Conservation (phyloP, 2,329 filamentous ascomycete genomes). For the Sporothrix inflata region DNA sequence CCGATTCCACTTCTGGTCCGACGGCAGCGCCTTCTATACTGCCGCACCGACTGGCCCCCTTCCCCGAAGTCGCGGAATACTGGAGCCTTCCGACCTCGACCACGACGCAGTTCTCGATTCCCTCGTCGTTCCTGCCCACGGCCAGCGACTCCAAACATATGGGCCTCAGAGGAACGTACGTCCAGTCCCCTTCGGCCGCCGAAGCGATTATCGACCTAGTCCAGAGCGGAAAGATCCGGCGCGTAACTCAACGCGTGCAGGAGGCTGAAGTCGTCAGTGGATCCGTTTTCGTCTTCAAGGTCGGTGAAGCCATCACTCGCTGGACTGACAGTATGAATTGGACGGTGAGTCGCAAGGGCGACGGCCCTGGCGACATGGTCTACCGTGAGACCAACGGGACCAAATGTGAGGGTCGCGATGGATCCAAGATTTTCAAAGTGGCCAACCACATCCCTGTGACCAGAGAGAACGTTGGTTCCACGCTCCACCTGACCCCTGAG, state of each 20-base stretch:
- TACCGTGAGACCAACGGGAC: background rate
- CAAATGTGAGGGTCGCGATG: background rate
- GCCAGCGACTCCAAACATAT: background rate
- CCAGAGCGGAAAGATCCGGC: background rate
- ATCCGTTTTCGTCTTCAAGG: background rate
- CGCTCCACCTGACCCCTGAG: background rate
- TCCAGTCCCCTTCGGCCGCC: background rate
- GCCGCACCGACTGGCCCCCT: too few relatives aligned
- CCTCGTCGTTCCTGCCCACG: background rate
- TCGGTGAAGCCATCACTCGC: background rate
- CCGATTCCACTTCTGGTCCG: too few relatives aligned
- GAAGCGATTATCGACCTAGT: background rate
- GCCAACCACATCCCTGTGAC: background rate
- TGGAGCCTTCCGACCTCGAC: background rate
- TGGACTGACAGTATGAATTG: background rate
- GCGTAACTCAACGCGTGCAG: background rate
- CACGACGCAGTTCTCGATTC: background rate
- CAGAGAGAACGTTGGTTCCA: background rate
- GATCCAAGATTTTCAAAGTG: background rate
- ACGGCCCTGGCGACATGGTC: background rate
- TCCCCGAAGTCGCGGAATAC: background rate
- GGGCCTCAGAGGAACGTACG: background rate
- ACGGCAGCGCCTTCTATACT: too few relatives aligned
- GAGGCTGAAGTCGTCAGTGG: background rate
- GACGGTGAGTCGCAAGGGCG: constrained; percentile 10